Base-by-base conservation (phyloP, 495 filamentous ascomycete species). In the Podospora tetraspora region DNA sequence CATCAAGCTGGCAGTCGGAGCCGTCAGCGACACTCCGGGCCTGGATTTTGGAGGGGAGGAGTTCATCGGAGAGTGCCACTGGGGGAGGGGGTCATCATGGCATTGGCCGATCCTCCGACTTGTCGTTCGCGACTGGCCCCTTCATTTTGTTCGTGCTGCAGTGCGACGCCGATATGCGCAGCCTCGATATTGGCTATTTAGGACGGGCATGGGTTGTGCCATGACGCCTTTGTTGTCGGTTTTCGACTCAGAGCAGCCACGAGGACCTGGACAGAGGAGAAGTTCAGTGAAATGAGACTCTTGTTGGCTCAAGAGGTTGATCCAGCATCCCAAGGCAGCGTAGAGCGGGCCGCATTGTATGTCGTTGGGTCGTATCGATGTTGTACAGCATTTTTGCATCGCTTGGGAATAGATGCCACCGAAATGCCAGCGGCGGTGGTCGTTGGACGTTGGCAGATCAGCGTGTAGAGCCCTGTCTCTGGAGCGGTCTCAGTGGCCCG, bases 131-230 rank as follows among this genome's bases (percentile, higher is more conserved):
- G 43, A 34, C 16, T 43, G 43, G 59, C 67, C 72, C 68, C 65
- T 73, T 75, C 71, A 73, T 75, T 74, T 77, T 66, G 67, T 61
- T 66, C 32, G 62, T 66, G 56, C 64, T 73, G 74, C 75, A 71
- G 68, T 71, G 62, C 75, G 66, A 76, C 71, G 66, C 68, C 68
- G 59, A 30, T 57, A 52, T 59, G 68, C 65, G 67, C 66, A 74
- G 56, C 23, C 32, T 73, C 57, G 65, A 76, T 76, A 71, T 75
- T 75, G 74, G 74, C 72, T 72, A 72, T 75, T 67, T 72, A 62
- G 66, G 65, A 29, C 37, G 66, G 68, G 68, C 68, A 59, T 61
- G 63, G 59, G 67, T 61, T 67, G 63, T 57, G 57, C 68, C 61
- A 66, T 43, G 67, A 68, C 68, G 64, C 64, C 66, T 70, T 63